Evolutionary conservation across 2,329 filamentous ascomycete genomes (phyloP), one percentile per base, ranked within the genome.

Genomic region (Pseudodiploospora longispora): DNA sequence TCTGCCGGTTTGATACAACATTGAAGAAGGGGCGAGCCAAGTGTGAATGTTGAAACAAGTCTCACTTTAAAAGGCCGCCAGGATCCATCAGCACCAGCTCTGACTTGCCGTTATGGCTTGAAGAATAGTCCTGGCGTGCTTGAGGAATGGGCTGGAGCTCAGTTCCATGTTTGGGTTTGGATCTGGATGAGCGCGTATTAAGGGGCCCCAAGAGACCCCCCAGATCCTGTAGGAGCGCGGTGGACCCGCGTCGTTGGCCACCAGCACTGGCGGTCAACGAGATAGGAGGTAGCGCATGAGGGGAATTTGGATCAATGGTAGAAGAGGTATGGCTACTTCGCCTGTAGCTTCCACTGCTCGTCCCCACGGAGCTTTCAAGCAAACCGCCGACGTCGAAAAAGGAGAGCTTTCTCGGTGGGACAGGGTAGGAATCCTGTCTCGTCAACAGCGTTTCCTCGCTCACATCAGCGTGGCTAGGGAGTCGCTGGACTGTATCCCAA

Each of bases 361-460:
- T 56, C 6, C 53, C 51, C 28, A 43, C 41, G 2, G 64, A 50
- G 12, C 71, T 72, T 5, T 83, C 79, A 1, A 94, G 67, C 0
- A 95, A 66, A 0, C 86, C 87, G 27, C 88, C 88, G 1, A 89
- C 83, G 52, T 95, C 90, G 55, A 91, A 89, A 61, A 95, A 91
- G 0, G 86, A 87, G 4, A 93, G 78, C 38, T 75, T 56, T 36
- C 56, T 57, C 7, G 52, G 58, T 9, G 52, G 50, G 27, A 43
- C 33, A 32, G 36, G 48, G 8, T 40, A 51, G 29, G n/a, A 38
- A 4, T 42, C 36, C n/a, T 30, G 28, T 40, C 27, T 46, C 30
- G 36, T 37, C 10, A 69, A 47, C 6, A 75, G 52, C 1, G 69
- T 66, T 39, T 71, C 67, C 36, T 76, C 74, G 46, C 70, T 74